phyloP scores from a whole-genome alignment of 2,329 filamentous ascomycete genomes.

The Phialocephala sp. region DNA sequence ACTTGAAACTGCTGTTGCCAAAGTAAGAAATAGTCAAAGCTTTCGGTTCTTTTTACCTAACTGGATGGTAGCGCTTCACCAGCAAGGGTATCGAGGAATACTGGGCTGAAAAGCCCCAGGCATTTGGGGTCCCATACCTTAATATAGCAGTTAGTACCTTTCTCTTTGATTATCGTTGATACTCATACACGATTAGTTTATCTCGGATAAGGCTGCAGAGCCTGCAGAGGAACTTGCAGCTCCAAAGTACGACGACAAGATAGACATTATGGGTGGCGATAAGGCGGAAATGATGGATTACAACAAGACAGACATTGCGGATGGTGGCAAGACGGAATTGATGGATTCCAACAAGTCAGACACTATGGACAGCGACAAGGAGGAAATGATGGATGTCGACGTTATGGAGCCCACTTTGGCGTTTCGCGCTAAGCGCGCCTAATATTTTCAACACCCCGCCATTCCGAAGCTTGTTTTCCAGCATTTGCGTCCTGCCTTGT shows the following conservation, averaged over 20 bases:
- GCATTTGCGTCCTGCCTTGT: too few relatives aligned
- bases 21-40: not conserved
- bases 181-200: not conserved
- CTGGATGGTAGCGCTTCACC: not conserved
- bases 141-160: constrained; percentile 11
- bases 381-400: too few relatives aligned
- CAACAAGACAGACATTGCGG: too few relatives aligned
- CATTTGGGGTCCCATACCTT: not conserved
- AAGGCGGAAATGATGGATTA: not conserved
- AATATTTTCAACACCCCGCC: too few relatives aligned
- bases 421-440: not conserved
- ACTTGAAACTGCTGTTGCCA: not conserved
- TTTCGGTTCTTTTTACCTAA: not conserved
- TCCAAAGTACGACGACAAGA: constrained; percentile 2
- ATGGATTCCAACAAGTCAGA: too few relatives aligned
- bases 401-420: not conserved
- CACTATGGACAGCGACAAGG: too few relatives aligned
- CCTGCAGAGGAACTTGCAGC: not conserved
- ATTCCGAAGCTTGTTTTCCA: too few relatives aligned
- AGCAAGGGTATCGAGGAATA: constrained; percentile 12
- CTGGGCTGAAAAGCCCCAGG: constrained; percentile 7
- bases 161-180: not conserved
- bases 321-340: too few relatives aligned
- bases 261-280: not conserved
- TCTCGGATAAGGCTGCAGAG: not conserved